A percentile compares a stretch with the other conserved stretches of the same genome.
Conservation (phyloP, 1,139 yeast species). For the Arxiozyma telluris region DNA sequence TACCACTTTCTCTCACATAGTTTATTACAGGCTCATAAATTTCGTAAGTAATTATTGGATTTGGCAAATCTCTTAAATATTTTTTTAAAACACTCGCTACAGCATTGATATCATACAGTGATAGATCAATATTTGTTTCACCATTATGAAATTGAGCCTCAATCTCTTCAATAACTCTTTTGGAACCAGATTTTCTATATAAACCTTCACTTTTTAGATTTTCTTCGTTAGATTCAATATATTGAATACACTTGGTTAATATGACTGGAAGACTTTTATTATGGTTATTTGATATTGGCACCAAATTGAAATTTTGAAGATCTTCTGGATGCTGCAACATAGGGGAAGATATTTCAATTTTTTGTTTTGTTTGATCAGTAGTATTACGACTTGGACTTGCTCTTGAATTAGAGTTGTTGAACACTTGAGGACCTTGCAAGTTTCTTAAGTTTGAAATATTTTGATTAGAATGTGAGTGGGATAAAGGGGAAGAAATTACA, state of each 20-base stretch:
- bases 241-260: constrained; percentile 62
- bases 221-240: constrained; percentile 63
- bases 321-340: constrained; percentile 30
- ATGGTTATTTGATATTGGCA: constrained; percentile 37
- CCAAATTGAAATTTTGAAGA: constrained; percentile 28
- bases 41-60: constrained; percentile 70
- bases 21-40: constrained; percentile 59
- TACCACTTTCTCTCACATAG: constrained; percentile 34
- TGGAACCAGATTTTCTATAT: constrained; percentile 84
- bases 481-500: neutral
- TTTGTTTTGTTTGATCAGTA: constrained; percentile 8
- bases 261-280: constrained; percentile 57
- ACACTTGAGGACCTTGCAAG: neutral
- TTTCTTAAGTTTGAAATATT: neutral
- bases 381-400: constrained; percentile 5
- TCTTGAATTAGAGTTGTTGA: neutral
- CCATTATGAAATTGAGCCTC: constrained; percentile 30
- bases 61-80: constrained; percentile 75
- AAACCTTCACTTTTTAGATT: constrained; percentile 65
- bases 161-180: constrained; percentile 37
- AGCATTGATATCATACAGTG: constrained; percentile 68
- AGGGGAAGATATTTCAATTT: constrained; percentile 30
- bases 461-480: constrained; percentile 12
- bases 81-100: constrained; percentile 81
- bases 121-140: constrained; percentile 34